These are phyloP conservation scores for Amylocystis lapponica DNA, from an alignment of 768 basidiomycete genomes.

Conservation along the genomic window DNA sequence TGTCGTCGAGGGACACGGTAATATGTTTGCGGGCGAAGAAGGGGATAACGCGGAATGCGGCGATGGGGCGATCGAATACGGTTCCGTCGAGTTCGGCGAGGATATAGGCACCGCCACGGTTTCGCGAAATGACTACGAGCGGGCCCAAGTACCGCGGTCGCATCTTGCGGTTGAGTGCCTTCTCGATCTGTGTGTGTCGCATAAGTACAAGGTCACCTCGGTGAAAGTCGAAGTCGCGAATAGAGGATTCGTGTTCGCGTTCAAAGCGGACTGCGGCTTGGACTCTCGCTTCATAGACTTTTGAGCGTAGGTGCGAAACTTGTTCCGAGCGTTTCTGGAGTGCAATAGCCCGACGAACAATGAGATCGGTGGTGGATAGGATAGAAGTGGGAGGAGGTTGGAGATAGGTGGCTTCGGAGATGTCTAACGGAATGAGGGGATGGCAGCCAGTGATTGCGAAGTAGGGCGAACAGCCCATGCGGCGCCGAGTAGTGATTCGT, in stretches of 20 bases:
- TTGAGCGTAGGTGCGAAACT: slow-evolving; percentile 2
- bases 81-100: slow-evolving; percentile 22
- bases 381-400: slow-evolving; percentile 3
- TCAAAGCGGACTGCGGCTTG: slow-evolving; percentile 10
- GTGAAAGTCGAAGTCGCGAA: slow-evolving; percentile 22
- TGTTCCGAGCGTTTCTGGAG: slow-evolving; percentile 13
- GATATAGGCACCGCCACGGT: slow-evolving; percentile 19
- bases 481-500: slow-evolving; percentile 22
- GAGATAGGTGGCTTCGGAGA: slow-evolving; percentile 15
- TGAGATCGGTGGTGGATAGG: slow-evolving; percentile 11
- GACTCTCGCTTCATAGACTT: slow-evolving; percentile 5
- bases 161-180: slow-evolving; percentile 19
- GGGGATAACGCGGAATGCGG: slow-evolving; percentile 18
- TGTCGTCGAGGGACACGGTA: too few species aligned
- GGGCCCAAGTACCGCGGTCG: slow-evolving; percentile 22
- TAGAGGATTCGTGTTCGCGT: slow-evolving; percentile 7
- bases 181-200: slow-evolving; percentile 22
- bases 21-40: too few species aligned
- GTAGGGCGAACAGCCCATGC: slow-evolving; percentile 28
- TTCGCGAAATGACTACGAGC: slow-evolving; percentile 18
- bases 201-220: slow-evolving; percentile 25
- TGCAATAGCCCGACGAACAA: slow-evolving; percentile 4
- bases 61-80: slow-evolving; percentile 9
- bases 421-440: slow-evolving; percentile 17
- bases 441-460: slow-evolving; percentile 14